Evolutionary conservation across 164 flowering plant genomes (phyloP).

Genomic region (Umbilicus rupestris): DNA sequence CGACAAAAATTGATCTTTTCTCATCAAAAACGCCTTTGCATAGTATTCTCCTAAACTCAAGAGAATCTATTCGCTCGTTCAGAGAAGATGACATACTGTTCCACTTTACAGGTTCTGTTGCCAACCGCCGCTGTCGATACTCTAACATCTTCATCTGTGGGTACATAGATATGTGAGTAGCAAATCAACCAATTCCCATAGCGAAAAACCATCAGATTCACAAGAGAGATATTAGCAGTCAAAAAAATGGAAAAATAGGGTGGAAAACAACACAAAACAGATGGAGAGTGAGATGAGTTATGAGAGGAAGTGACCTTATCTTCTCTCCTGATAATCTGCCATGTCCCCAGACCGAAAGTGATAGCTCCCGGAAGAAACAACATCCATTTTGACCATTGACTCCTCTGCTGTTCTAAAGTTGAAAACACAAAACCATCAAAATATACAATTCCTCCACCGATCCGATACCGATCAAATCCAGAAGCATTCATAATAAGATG

Average conservation of each 20-base stretch:
- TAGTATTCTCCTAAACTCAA: conserved; percentile 69
- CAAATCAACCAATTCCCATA: background rate
- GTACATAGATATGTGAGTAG: background rate
- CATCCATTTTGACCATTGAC: conserved; percentile 61
- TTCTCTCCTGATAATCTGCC: conserved; percentile 81
- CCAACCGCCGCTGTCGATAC: conserved; percentile 40
- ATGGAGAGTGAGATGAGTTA: background rate
- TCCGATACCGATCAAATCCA: background rate
- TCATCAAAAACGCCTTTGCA: conserved; percentile 81
- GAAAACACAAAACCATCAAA: background rate
- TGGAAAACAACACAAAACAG: too few relatives aligned
- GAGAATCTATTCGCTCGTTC: conserved; percentile 23
- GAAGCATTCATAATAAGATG: background rate
- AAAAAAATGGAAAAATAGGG: too few relatives aligned
- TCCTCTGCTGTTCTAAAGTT: conserved; percentile 24
- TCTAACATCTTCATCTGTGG: conserved; percentile 55
- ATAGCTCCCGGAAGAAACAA: conserved; percentile 84
- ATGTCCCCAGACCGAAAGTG: conserved; percentile 88
- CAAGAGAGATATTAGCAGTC: too few relatives aligned
- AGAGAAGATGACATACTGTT: conserved; percentile 19
- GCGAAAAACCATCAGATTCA: background rate
- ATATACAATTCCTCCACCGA: background rate
- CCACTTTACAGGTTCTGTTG: conserved; percentile 37
- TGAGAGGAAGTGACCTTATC: conserved; percentile 38
- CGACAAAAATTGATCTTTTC: conserved; percentile 61